Base-by-base conservation (phyloP, 192 early-diverging fungal genomes). In the Coemansia reversa region DNA sequence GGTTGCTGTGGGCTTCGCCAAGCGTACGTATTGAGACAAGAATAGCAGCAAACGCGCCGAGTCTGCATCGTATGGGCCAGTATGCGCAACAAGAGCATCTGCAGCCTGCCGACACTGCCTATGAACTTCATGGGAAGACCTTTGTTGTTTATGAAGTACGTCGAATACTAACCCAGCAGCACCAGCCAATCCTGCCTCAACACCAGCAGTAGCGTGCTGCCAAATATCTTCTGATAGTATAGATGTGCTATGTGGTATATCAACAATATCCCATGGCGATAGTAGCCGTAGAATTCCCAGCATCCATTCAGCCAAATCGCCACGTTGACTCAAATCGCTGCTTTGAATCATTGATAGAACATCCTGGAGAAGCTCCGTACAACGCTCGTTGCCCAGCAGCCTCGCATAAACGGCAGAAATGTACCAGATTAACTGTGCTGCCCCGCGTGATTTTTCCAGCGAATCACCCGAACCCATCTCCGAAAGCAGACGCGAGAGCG, bases 391-490 rank as follows among this genome's bases (percentile, higher is more conserved):
- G 14, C 65, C 63, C 11, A 81, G 50, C 5, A 45, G 32, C n/a
- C 66, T 48, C 0, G 64, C 16, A 32, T 81, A 81, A 14, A 81
- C 29, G 20, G 48, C 62, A 5, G 49, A 51, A 7, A 69, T 35
- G 33, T 68, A 81, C 79, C 79, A 81, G 22, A 81, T 39, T 1
- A 66, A 56, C 57, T 81, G 72, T 4, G 79, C 79, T 5, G 79
- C 58, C n/a, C 79, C 79, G 19, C 69, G 52, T 16, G 73, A 32
- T 11, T 63, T 63, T 9, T 58, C 60, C 7, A 27, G 35, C 25
- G 60, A 50, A n/a, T 70, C 73, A 5, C 66, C 63, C 1, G 69
- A 66, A 2, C 60, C 63, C 7, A 75, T 63, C 16, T 33, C 29
- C 11, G 63, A 33, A 28, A 81, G 49, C 51, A 81, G 52, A 19